A percentile compares a stretch with the other conserved stretches of the same genome.
These are phyloP conservation scores for Neonectria magnoliae DNA, from an alignment of 2,329 filamentous ascomycete genomes.

Conservation along the genomic window DNA sequence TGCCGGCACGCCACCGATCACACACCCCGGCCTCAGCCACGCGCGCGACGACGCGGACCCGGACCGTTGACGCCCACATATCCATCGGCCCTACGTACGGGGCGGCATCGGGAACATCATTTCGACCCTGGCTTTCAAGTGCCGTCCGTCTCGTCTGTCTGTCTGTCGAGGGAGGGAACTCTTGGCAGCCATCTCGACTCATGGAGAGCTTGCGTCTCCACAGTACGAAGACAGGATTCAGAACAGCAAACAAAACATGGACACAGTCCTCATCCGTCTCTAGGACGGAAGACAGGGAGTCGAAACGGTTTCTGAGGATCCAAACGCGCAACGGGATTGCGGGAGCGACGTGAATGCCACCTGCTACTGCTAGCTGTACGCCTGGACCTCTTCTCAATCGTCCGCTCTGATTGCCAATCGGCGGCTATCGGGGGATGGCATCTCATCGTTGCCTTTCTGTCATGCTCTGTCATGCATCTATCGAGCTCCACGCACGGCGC, in stretches of 20 bases:
- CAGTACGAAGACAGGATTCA: slow-evolving; percentile 19
- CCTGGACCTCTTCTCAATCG: slow-evolving; percentile 17
- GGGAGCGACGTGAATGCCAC: slow-evolving; percentile 22
- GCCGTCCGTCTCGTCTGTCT: slow-evolving; percentile 26
- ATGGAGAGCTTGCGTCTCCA: slow-evolving; percentile 28
- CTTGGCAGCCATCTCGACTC: slow-evolving; percentile 23
- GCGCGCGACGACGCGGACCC: slow-evolving; percentile 17
- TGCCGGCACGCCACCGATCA: slow-evolving; percentile 11
- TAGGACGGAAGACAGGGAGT: slow-evolving; percentile 17
- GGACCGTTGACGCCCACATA: slow-evolving; percentile 21
- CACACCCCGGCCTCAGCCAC: slow-evolving; percentile 9
- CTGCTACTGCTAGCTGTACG: slow-evolving; percentile 15
- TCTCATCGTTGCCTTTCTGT: slow-evolving; percentile 5
- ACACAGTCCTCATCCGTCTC: slow-evolving; percentile 17
- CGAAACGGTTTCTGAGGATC: slow-evolving; percentile 29
- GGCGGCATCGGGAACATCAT: slow-evolving; percentile 16
- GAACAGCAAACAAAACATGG: slow-evolving; percentile 21
- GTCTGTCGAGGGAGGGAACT: slow-evolving; percentile 15
- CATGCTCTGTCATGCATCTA: slow-evolving; percentile 3
- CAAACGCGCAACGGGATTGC: slow-evolving; percentile 22
- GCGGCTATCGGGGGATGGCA: slow-evolving; percentile 16
- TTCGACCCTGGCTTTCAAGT: slow-evolving; percentile 31
- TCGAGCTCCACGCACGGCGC: slow-evolving; percentile 19
- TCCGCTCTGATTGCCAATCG: slow-evolving; percentile 15
- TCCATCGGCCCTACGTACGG: slow-evolving; percentile 29